Conservation (phyloP, 371 early-diverging fungal species). For the Mortierella sp. region DNA sequence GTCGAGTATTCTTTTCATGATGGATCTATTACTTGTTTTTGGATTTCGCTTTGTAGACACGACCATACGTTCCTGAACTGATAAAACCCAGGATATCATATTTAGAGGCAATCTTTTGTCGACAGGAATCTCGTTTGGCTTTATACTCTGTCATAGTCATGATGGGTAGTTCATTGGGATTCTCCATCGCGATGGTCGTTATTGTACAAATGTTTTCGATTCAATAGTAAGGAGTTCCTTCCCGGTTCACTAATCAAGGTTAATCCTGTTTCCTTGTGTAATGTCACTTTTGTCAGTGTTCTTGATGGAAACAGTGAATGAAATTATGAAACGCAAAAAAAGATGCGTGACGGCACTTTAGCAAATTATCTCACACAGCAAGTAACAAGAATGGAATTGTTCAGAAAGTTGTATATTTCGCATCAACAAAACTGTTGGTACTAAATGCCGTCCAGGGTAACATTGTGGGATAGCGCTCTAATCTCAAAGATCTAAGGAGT, state of each 20-base stretch:
- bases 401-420: conserved; percentile 9
- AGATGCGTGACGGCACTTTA: conserved; percentile 1
- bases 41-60: conserved; percentile 91
- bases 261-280: background rate
- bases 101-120: conserved; percentile 77
- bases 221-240: background rate
- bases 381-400: background rate
- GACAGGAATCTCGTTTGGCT: conserved; percentile 67
- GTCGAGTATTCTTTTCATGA: background rate
- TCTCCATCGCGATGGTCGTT: conserved; percentile 20
- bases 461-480: conserved; percentile 6
- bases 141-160: conserved; percentile 72
- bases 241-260: too few relatives aligned
- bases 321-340: too few relatives aligned
- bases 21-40: conserved; percentile 64
- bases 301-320: background rate
- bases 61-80: conserved; percentile 94
- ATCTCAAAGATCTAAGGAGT: background rate
- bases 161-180: conserved; percentile 24
- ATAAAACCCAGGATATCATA: conserved; percentile 92
- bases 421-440: conserved; percentile 3
- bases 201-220: background rate
- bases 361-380: background rate
- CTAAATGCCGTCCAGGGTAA: background rate
- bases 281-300: background rate